Base-by-base conservation (phyloP, 2,329 filamentous ascomycete genomes). In the Ampelomyces quisqualis region DNA sequence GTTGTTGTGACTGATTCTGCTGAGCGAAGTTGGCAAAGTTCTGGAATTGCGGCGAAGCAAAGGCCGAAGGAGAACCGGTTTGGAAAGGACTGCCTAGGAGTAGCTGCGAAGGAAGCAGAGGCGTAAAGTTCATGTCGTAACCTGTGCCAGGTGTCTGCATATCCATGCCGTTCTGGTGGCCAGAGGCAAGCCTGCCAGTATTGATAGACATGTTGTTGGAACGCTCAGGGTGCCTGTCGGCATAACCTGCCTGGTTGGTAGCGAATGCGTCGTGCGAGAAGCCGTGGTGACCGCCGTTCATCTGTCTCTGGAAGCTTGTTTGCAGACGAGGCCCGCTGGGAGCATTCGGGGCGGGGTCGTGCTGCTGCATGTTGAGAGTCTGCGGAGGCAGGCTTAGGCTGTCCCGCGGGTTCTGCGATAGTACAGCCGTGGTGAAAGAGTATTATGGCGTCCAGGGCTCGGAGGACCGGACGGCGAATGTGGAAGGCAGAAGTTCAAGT, bases 121-220 rank as follows among this genome's bases (percentile, higher is more conserved):
- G 91, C 8, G 93, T 96, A 71, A 96, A 97, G 73, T 97, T 93
- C 91, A 97, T 96, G 65, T 97, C 93, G 65, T 90, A 95, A 29
- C 81, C 89, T 37, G 89, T 91, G 29, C 87, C 90, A 11, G 93
- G 90, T 17, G 87, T 91, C 54, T 86, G 78, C 81, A 95, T 82
- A 52, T 95, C 90, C 58, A 78, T 80, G 45, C 73, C 75, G 66
- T 77, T 81, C 60, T 79, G 77, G 48, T 76, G 73, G 38, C 70
- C 72, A 34, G 73, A 71, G 19, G 70, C 68, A 69, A 86, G 78
- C 49, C 81, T 75, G 63, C 86, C 84, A 15, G 93, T 96, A 70
- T 96, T 96, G 74, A 97, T 95, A 51, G 85, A 84, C 51, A 91
- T 89, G 62, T 97, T 87, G 72, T 94, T 95, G 35, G 78, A 79